These are phyloP conservation scores for Metschnikowia corniflorae DNA, from an alignment of 805 yeast species.

Conservation along the genomic window DNA sequence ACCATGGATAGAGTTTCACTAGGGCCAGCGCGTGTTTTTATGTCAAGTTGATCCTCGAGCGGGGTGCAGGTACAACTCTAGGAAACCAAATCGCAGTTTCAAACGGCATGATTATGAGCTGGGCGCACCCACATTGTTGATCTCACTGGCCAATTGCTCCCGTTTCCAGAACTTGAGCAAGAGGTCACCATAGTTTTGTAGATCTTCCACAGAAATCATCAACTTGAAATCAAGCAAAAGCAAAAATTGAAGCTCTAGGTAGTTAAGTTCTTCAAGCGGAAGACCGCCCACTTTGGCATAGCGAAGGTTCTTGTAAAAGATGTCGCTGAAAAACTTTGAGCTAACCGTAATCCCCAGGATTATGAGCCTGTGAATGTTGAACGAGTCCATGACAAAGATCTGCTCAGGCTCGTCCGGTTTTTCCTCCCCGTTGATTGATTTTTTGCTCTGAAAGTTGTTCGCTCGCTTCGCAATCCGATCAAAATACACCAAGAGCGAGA, in stretches of 20 bases:
- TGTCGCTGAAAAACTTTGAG: conserved; percentile 90
- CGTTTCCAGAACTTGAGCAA: conserved; percentile 80
- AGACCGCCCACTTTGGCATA: conserved; percentile 96
- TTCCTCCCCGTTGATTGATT: conserved; percentile 24
- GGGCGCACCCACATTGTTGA: conserved; percentile 13
- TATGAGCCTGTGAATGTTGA: conserved; percentile 88
- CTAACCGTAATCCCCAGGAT: conserved; percentile 95
- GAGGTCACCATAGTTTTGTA: conserved; percentile 86
- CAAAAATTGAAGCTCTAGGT: conserved; percentile 85
- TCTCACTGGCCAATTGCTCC: conserved; percentile 50
- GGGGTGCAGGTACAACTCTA: too few species aligned
- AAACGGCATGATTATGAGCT: too few species aligned
- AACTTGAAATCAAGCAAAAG: conserved; percentile 80
- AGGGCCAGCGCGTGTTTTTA: too few species aligned
- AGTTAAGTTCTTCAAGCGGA: conserved; percentile 89
- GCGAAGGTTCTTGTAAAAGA: conserved; percentile 88
- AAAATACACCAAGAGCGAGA: conserved; percentile 86
- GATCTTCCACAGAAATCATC: conserved; percentile 84
- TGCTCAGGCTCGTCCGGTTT: conserved; percentile 39
- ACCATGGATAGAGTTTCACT: too few species aligned
- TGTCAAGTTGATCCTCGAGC: too few species aligned
- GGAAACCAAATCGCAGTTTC: too few species aligned
- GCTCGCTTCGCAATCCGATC: conserved; percentile 90
- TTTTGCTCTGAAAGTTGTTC: conserved; percentile 40
- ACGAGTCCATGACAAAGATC: conserved; percentile 91